Conservation (phyloP, 1,284 basidiomycete genomes). For the Tylopilus sp. region DNA sequence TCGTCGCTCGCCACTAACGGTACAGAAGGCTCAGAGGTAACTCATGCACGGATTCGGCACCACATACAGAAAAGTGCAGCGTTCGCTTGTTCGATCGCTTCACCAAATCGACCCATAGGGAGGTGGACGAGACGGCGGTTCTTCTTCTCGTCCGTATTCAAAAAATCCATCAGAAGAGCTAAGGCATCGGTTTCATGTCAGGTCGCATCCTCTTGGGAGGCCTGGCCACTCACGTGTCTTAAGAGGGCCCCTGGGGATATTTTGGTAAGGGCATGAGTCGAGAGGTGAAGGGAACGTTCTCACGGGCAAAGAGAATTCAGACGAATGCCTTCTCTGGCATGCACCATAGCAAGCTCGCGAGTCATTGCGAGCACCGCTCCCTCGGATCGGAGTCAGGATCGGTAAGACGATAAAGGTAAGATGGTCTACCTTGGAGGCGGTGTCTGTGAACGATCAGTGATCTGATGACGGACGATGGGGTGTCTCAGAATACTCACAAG, state of each 20-base stretch:
- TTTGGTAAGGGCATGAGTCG: background rate
- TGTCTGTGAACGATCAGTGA: slow-evolving; percentile 49
- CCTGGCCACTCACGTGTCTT: slow-evolving; percentile 69
- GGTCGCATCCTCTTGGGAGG: background rate
- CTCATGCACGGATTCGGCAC: background rate
- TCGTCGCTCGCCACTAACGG: slow-evolving; percentile 74
- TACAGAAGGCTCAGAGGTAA: slow-evolving; percentile 7
- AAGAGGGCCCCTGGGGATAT: slow-evolving; percentile 71
- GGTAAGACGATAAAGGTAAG: background rate
- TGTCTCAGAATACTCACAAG: slow-evolving; percentile 56
- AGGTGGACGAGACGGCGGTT: slow-evolving; percentile 88
- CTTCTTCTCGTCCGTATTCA: slow-evolving; percentile 95
- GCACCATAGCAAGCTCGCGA: slow-evolving; percentile 94
- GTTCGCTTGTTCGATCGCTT: slow-evolving; percentile 91
- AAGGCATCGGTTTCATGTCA: slow-evolving; percentile 3
- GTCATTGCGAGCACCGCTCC: slow-evolving; percentile 98
- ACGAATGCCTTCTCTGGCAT: slow-evolving; percentile 93
- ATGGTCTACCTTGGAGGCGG: slow-evolving; percentile 69
- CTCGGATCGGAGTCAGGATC: slow-evolving; percentile 37
- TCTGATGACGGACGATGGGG: background rate
- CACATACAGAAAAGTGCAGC: slow-evolving; percentile 85
- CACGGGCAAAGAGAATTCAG: slow-evolving; percentile 95
- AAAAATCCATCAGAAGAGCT: slow-evolving; percentile 96
- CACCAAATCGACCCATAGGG: slow-evolving; percentile 96
- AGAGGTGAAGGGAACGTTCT: slow-evolving; percentile 32